A percentile compares a stretch with the other conserved stretches of the same genome.
phyloP scores from a whole-genome alignment of 1,139 yeast species.

The Kodamaea plutei region DNA sequence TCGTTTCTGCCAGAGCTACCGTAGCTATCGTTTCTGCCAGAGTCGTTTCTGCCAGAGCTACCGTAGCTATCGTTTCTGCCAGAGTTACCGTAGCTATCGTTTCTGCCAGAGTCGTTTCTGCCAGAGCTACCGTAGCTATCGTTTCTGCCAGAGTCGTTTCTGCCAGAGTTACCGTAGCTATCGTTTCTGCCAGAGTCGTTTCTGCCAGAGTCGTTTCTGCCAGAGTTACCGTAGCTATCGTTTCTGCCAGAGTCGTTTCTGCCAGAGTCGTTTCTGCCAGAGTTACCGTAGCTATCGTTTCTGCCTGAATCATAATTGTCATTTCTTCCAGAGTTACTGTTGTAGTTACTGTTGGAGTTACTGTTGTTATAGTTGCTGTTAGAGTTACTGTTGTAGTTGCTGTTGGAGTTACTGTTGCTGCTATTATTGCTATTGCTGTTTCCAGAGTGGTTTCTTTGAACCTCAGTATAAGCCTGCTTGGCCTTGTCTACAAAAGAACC shows the following conservation, averaged over 20 bases:
- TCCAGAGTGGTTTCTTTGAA: constrained; percentile 13
- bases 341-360: constrained; percentile 1
- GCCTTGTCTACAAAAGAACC: constrained; percentile 33
- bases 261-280: neutral
- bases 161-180: neutral
- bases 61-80: constrained; percentile 1
- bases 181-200: constrained; percentile 1
- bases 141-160: neutral
- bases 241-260: neutral
- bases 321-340: constrained; percentile 1
- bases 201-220: neutral
- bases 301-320: constrained; percentile 2
- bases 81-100: constrained; percentile 2
- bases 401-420: constrained; percentile 2
- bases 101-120: constrained; percentile 1
- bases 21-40: constrained; percentile 1
- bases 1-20: constrained; percentile 3
- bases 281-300: constrained; percentile 4
- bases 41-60: constrained; percentile 2
- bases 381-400: neutral
- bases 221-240: constrained; percentile 1
- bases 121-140: constrained; percentile 1
- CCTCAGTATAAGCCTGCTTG: constrained; percentile 28
- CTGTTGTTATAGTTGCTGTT: constrained; percentile 1
- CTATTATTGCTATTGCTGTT: constrained; percentile 1